Percentiles rank a stretch among this genome's conserved stretches.
These are phyloP conservation scores for Fusarium sp. DNA, from an alignment of 2,329 filamentous ascomycete species.

Conservation along the genomic window DNA sequence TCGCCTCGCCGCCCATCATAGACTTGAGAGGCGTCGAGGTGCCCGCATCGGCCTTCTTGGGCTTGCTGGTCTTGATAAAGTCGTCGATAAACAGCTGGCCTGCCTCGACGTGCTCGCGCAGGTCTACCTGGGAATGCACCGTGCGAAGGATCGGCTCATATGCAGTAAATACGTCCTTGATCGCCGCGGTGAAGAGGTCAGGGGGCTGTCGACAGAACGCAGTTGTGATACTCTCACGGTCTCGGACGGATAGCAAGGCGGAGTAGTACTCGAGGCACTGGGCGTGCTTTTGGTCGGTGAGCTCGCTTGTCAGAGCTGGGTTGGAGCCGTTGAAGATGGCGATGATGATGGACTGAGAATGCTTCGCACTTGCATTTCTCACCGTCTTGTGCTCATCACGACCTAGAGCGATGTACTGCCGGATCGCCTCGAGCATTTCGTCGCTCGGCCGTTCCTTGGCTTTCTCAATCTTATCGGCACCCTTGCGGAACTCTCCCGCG, in stretches of 20 bases:
- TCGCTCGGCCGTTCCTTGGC: slow-evolving; percentile 67
- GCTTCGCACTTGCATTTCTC: slow-evolving; percentile 65
- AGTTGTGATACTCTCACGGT: slow-evolving; percentile 77
- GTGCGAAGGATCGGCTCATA: slow-evolving; percentile 81
- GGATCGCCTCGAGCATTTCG: slow-evolving; percentile 71
- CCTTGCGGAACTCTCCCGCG: slow-evolving; percentile 74
- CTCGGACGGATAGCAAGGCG: slow-evolving; percentile 76
- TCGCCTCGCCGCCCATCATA: slow-evolving; percentile 37
- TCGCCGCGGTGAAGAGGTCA: slow-evolving; percentile 76
- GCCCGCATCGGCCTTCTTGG: slow-evolving; percentile 49
- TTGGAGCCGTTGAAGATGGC: slow-evolving; percentile 71
- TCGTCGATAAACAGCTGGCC: slow-evolving; percentile 77
- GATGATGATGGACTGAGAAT: slow-evolving; percentile 70
- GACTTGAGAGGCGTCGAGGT: not conserved
- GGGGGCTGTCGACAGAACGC: slow-evolving; percentile 76
- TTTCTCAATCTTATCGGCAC: slow-evolving; percentile 73
- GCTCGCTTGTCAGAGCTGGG: slow-evolving; percentile 55
- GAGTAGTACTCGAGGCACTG: slow-evolving; percentile 77
- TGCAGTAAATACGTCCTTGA: slow-evolving; percentile 73
- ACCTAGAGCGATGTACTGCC: slow-evolving; percentile 65
- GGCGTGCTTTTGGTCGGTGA: slow-evolving; percentile 71
- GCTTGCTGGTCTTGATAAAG: slow-evolving; percentile 71
- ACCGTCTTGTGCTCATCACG: slow-evolving; percentile 69
- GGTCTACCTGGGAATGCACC: slow-evolving; percentile 77
- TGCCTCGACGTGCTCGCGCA: slow-evolving; percentile 76